Evolutionary conservation across 2,329 filamentous ascomycete species (phyloP).

Genomic region (Nemania bipapillata): DNA sequence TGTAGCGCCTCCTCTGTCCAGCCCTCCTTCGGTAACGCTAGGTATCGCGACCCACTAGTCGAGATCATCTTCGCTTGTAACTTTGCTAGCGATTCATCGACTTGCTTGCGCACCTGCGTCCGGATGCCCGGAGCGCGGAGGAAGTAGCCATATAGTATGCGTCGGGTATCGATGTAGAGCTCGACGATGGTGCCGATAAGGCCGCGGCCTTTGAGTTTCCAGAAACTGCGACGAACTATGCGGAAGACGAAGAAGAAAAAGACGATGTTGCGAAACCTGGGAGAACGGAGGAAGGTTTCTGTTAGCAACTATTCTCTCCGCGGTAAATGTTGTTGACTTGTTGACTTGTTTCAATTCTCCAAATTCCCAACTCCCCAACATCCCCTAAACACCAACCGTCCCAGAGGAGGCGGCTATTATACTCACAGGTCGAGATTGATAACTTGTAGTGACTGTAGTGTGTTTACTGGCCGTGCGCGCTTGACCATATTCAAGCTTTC

Average conservation of each 20-base stretch:
- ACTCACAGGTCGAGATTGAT: slow-evolving; percentile 77
- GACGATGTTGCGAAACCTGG: slow-evolving; percentile 83
- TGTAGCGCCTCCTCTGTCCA: slow-evolving; percentile 82
- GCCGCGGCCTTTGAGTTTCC: slow-evolving; percentile 89
- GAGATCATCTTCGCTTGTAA: slow-evolving; percentile 86
- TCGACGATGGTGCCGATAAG: slow-evolving; percentile 80
- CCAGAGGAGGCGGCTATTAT: neutral
- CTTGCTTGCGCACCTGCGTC: slow-evolving; percentile 83
- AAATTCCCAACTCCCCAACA: neutral
- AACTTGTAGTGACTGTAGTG: slow-evolving; percentile 66
- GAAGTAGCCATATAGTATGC: slow-evolving; percentile 84
- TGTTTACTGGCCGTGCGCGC: slow-evolving; percentile 65
- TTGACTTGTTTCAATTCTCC: neutral
- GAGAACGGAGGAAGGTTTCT: neutral
- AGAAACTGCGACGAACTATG: slow-evolving; percentile 80
- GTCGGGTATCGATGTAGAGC: slow-evolving; percentile 76
- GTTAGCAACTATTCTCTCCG: slow-evolving; percentile 16
- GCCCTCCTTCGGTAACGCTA: slow-evolving; percentile 82
- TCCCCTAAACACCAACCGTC: too few relatives aligned
- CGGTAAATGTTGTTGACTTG: neutral
- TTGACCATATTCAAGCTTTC: slow-evolving; percentile 72
- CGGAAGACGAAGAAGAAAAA: slow-evolving; percentile 89
- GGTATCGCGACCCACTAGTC: slow-evolving; percentile 75
- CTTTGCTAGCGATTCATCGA: slow-evolving; percentile 81
- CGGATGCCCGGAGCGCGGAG: slow-evolving; percentile 87